A percentile compares a stretch with the other conserved stretches of the same genome.
phyloP scores from a whole-genome alignment of 352 stramenopile species.

The Heterotrichella gracilis region DNA sequence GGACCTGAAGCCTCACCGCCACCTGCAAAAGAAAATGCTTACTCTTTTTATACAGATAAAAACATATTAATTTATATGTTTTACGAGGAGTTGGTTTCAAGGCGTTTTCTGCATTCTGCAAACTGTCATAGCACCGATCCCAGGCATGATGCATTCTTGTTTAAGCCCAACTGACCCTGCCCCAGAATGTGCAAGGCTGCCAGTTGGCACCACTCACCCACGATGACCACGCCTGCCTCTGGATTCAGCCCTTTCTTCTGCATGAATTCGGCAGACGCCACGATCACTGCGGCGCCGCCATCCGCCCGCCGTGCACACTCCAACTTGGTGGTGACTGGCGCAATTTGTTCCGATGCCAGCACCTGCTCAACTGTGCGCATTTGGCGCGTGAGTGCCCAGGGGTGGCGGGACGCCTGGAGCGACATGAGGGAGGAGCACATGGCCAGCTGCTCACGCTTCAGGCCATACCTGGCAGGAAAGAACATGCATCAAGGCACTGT shows the following conservation, averaged over 20 bases:
- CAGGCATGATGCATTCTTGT: too few species aligned
- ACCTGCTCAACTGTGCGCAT: constrained; percentile 21
- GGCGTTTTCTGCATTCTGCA: too few species aligned
- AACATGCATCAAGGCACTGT: too few species aligned
- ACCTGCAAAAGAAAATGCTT: constrained; percentile 22
- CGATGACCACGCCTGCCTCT: too few species aligned
- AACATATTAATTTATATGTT: too few species aligned
- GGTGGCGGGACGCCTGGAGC: constrained; percentile 22
- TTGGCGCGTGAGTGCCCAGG: constrained; percentile 17
- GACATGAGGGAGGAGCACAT: constrained; percentile 22
- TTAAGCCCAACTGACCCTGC: too few species aligned
- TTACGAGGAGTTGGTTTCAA: too few species aligned
- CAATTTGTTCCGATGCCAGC: constrained; percentile 16
- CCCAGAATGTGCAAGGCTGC: too few species aligned
- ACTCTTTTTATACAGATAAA: too few species aligned
- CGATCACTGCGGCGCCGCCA: constrained; percentile 22
- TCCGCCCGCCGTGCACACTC: constrained; percentile 24
- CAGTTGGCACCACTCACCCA: too few species aligned
- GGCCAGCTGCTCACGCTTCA: constrained; percentile 23
- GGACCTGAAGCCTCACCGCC: constrained; percentile 24
- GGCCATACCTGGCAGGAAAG: too few species aligned
- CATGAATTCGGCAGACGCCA: constrained; percentile 22
- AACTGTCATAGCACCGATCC: too few species aligned
- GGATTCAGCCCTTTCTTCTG: constrained; percentile 17
- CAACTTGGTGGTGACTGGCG: constrained; percentile 19